These are phyloP conservation scores for Paraconiothyrium sp. DNA, from an alignment of 2,329 filamentous ascomycete species.

Conservation along the genomic window DNA sequence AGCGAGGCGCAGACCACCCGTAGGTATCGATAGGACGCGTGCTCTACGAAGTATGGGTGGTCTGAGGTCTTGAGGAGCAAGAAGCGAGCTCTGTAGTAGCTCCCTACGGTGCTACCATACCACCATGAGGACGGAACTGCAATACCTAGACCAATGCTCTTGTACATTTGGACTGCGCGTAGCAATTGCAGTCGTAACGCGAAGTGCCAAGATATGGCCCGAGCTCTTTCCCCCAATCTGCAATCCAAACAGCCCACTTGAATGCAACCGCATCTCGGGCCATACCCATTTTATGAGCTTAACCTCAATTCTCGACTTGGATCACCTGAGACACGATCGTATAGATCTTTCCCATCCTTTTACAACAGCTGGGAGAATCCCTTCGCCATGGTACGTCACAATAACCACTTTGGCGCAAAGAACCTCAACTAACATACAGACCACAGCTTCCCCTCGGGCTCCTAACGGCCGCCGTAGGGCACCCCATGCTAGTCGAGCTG, in stretches of 20 bases:
- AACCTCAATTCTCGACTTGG: background rate
- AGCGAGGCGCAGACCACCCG: no score
- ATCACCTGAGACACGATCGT: background rate
- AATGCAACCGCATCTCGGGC: background rate
- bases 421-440: slow-evolving; percentile 22
- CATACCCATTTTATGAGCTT: background rate
- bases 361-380: background rate
- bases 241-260: slow-evolving; percentile 8
- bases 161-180: background rate
- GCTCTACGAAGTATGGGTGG: background rate
- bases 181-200: background rate
- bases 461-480: slow-evolving; percentile 93
- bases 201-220: slow-evolving; percentile 16
- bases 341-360: background rate
- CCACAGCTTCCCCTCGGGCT: slow-evolving; percentile 75
- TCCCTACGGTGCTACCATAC: no score
- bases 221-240: background rate
- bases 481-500: slow-evolving; percentile 96
- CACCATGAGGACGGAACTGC: no score
- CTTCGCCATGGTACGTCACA: slow-evolving; percentile 37
- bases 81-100: no score
- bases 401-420: slow-evolving; percentile 11
- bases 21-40: slow-evolving; percentile 1
- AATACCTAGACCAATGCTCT: no score
- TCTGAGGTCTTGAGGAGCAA: background rate